These are phyloP conservation scores for Fusarium udum DNA, from an alignment of 2,329 filamentous ascomycete species.

Conservation along the genomic window DNA sequence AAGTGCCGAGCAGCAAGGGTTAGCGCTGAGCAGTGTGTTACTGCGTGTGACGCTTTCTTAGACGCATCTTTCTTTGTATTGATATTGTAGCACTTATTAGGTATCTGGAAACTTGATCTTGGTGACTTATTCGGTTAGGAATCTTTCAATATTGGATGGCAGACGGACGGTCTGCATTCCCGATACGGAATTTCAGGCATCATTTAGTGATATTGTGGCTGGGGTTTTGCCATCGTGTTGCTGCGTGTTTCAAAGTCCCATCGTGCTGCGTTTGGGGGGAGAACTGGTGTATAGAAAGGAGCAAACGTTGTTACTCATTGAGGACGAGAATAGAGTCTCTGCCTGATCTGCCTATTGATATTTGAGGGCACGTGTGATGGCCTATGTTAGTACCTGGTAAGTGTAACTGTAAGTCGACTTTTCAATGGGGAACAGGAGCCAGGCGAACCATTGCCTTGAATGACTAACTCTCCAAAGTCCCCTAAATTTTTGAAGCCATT, in stretches of 20 bases:
- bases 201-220: slow-evolving; percentile 5
- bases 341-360: slow-evolving; percentile 37
- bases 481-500: slow-evolving; percentile 30
- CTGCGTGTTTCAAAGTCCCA: slow-evolving; percentile 19
- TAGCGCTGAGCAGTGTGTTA: slow-evolving; percentile 18
- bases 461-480: slow-evolving; percentile 35
- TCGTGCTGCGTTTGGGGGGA: neutral
- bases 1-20: slow-evolving; percentile 39
- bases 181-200: slow-evolving; percentile 15
- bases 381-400: slow-evolving; percentile 16
- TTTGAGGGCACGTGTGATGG: slow-evolving; percentile 26
- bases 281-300: neutral
- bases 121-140: neutral
- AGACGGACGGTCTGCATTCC: neutral
- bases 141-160: neutral
- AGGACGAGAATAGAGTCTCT: slow-evolving; percentile 30
- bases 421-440: slow-evolving; percentile 2
- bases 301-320: slow-evolving; percentile 11
- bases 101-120: neutral
- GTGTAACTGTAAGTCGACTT: neutral
- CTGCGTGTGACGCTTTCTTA: slow-evolving; percentile 24
- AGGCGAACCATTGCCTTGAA: slow-evolving; percentile 35
- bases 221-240: neutral
- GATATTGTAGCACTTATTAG: neutral
- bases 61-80: neutral